These are phyloP conservation scores for Penicillium rolfsii DNA, from an alignment of 2,329 filamentous ascomycete species.

Conservation along the genomic window DNA sequence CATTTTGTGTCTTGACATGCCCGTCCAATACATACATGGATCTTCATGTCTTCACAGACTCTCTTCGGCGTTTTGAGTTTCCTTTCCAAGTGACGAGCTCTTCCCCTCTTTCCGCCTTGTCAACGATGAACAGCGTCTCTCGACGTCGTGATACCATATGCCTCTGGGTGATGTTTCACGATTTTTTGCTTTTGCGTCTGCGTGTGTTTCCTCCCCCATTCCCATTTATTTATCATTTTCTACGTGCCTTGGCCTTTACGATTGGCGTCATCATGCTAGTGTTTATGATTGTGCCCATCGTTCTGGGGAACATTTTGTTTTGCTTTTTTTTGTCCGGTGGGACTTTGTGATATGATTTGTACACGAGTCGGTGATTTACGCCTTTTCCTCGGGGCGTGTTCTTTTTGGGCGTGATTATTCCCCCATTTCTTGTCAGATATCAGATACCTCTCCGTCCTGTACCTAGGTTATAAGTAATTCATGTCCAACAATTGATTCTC, in stretches of 20 bases:
- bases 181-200: conserved; percentile 16
- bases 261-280: not conserved
- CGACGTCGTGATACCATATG: conserved; percentile 33
- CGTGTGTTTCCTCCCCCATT: conserved; percentile 1
- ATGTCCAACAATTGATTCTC: conserved; percentile 29
- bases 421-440: conserved; percentile 36
- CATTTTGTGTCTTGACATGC: not conserved
- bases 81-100: conserved; percentile 17
- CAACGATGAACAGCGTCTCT: conserved; percentile 21
- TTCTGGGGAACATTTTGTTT: conserved; percentile 10
- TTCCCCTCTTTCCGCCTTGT: not conserved
- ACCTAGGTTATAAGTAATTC: conserved; percentile 33
- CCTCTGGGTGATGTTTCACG: conserved; percentile 31
- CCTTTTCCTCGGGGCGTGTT: conserved; percentile 17
- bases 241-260: conserved; percentile 10
- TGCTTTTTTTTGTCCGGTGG: conserved; percentile 5
- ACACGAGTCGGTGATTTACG: conserved; percentile 12
- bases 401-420: conserved; percentile 10
- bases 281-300: conserved; percentile 5
- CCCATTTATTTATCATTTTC: not conserved
- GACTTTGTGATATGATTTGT: conserved; percentile 15
- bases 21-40: conserved; percentile 22
- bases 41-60: conserved; percentile 10
- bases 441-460: conserved; percentile 43
- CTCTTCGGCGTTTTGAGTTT: conserved; percentile 10